A percentile compares a stretch with the other conserved stretches of the same genome.
These are phyloP conservation scores for Geranomyces variabilis DNA, from an alignment of 192 early-diverging fungal genomes.

Conservation along the genomic window DNA sequence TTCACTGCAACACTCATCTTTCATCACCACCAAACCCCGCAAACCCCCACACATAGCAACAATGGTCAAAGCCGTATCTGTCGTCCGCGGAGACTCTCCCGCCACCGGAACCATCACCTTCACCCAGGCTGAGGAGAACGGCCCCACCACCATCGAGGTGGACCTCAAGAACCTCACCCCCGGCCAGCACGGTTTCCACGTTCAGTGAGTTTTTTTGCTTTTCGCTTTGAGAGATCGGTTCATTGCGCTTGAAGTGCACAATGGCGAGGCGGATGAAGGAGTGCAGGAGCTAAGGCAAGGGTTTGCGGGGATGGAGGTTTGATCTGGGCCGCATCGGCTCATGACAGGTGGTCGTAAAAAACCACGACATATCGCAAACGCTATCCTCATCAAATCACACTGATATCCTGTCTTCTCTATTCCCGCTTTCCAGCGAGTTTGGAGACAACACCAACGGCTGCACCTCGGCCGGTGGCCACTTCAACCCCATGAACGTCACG, in stretches of 20 bases:
- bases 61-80: conserved; percentile 85
- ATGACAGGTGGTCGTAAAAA: too few species aligned
- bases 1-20: too few species aligned
- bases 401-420: too few species aligned
- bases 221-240: too few species aligned
- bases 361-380: not conserved
- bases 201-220: conserved; percentile 53
- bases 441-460: conserved; percentile 82
- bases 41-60: conserved; percentile 29
- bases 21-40: not conserved
- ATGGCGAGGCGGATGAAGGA: too few species aligned
- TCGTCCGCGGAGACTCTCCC: conserved; percentile 69
- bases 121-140: conserved; percentile 65
- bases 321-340: too few species aligned
- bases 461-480: conserved; percentile 83
- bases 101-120: conserved; percentile 75
- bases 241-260: too few species aligned
- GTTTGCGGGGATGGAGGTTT: too few species aligned
- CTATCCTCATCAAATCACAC: too few species aligned
- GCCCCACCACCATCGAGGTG: conserved; percentile 55
- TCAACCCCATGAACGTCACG: conserved; percentile 75
- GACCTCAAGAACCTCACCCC: conserved; percentile 64
- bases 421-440: conserved; percentile 56
- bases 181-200: conserved; percentile 88
- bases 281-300: too few species aligned